phyloP scores from a whole-genome alignment of 192 early-diverging fungal species.

The Tieghemiomyces parasiticus region DNA sequence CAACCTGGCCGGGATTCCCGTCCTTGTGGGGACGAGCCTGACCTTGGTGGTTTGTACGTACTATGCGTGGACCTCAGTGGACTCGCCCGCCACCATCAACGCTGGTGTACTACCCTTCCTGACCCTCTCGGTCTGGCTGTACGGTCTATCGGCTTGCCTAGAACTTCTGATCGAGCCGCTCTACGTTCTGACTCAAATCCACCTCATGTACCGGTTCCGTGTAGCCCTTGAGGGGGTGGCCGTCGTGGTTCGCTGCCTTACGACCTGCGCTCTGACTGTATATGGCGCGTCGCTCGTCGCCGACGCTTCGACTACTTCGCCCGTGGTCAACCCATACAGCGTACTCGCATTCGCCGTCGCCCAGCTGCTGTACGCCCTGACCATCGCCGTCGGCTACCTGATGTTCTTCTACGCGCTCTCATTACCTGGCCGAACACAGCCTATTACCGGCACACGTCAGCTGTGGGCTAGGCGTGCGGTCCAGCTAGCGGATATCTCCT shows the following conservation, averaged over 20 bases:
- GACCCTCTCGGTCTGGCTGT: constrained; percentile 38
- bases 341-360: constrained; percentile 66
- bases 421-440: no score
- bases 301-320: constrained; percentile 5
- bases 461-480: background rate
- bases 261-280: constrained; percentile 46
- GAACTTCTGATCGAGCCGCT: constrained; percentile 81
- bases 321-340: constrained; percentile 29
- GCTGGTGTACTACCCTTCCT: constrained; percentile 42
- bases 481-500: background rate
- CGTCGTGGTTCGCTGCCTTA: constrained; percentile 53
- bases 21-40: constrained; percentile 43
- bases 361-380: constrained; percentile 53
- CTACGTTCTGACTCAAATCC: constrained; percentile 54
- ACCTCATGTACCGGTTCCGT: constrained; percentile 58
- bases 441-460: no score
- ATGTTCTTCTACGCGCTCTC: constrained; percentile 27
- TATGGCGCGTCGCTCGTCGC: constrained; percentile 22
- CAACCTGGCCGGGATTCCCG: constrained; percentile 59
- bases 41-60: constrained; percentile 33
- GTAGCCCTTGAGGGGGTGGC: constrained; percentile 73
- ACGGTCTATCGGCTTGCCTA: constrained; percentile 55
- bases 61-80: constrained; percentile 31
- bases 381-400: constrained; percentile 41
- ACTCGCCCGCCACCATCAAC: constrained; percentile 10